A percentile compares a stretch with the other conserved stretches of the same genome.
These are phyloP conservation scores for Aspergillus conjunctus DNA, from an alignment of 495 filamentous ascomycete species.

Conservation along the genomic window DNA sequence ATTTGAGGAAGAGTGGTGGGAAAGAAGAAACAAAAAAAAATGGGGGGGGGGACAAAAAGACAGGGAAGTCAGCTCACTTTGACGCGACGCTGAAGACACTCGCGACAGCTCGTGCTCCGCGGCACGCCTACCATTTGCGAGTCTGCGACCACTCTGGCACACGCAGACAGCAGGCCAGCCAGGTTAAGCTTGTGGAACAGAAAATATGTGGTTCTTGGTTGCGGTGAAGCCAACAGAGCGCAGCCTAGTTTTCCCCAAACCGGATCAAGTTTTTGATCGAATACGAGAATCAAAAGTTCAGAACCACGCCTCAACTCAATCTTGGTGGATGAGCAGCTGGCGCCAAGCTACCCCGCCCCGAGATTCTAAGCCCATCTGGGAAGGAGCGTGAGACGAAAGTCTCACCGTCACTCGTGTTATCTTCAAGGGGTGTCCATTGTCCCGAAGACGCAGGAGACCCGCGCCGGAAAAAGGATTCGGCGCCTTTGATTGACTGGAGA, in stretches of 20 bases:
- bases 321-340: not conserved
- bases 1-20: not conserved
- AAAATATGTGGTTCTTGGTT: not conserved
- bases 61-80: conserved; percentile 24
- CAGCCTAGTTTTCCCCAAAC: not conserved
- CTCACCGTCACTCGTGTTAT: not conserved
- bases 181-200: not conserved
- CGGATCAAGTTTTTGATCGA: not conserved
- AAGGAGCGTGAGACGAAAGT: not conserved
- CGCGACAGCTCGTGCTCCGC: conserved; percentile 39
- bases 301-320: too few relatives aligned
- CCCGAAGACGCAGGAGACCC: not conserved
- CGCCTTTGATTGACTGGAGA: not conserved
- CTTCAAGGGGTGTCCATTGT: not conserved
- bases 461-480: not conserved
- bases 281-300: not conserved
- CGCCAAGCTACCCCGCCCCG: not conserved
- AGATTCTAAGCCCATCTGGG: not conserved
- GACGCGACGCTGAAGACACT: conserved; percentile 40
- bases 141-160: not conserved
- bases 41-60: not conserved
- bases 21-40: not conserved
- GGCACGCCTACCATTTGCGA: conserved; percentile 45
- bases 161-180: not conserved
- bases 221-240: not conserved